Evolutionary conservation across 495 filamentous ascomycete genomes (phyloP), one percentile per base, ranked within the genome.

Genomic region (Collariella sp.): DNA sequence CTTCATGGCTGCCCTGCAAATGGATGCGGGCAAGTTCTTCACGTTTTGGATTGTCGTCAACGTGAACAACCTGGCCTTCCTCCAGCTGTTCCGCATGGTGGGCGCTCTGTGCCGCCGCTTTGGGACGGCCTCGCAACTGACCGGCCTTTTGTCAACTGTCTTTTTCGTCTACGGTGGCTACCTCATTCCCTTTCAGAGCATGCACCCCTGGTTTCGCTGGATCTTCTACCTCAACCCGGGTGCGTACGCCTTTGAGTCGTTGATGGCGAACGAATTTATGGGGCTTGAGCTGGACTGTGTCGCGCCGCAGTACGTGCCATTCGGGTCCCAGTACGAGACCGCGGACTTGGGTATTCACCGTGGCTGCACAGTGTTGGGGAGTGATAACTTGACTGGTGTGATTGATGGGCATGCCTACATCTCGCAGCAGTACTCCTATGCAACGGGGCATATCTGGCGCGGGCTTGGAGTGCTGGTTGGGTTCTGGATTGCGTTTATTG

Each of bases 131-230:
- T 63, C 57, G 43, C 44, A 46, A 16, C 44, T 46, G 22, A 46
- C 44, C 1, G 44, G 44, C 12, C 26, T 46, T 3, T 16, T 46
- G 26, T 46, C 44, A 15, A 46, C 44, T n/a, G 7, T 46, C 38
- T 52, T 52, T 16, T 41, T 40, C 16, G 26, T 91, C 5, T 95
- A 91, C 64, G 89, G 85, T 15, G 88, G 88, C 26, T 95, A 85
- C 63, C 66, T 87, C 6, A 84, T 93, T 34, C 85, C 87, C 1
- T 79, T 78, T 0, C 72, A 66, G 41, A 76, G 83, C 51, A 91
- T 93, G 87, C 80, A 80, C 49, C 80, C 84, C 0, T 94, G 86
- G 86, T 83, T 89, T 43, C 78, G 79, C 38, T 95, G 89, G 89
- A 71, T 95, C 3, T 76, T 76, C 3, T 89, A 81, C 77, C 79